A percentile compares a stretch with the other conserved stretches of the same genome.
Evolutionary conservation across 139 green algal species (phyloP).

Genomic region (Closterium sp.): DNA sequence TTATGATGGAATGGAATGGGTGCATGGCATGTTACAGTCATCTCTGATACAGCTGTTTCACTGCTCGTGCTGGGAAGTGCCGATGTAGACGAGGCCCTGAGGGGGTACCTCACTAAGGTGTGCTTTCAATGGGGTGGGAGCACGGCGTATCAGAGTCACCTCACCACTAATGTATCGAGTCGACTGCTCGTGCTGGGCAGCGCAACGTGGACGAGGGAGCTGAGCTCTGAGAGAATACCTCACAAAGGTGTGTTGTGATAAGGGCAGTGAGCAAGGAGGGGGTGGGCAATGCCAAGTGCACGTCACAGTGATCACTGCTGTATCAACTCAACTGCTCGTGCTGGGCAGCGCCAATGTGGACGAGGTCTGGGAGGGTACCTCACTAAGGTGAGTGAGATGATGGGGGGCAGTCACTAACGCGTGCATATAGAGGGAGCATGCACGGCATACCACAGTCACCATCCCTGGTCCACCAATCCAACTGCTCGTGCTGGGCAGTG

Average conservation of each 20-base stretch:
- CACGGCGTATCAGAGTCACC: no score
- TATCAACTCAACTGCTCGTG: slow-evolving; percentile 73
- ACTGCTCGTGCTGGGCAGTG: slow-evolving; percentile 87
- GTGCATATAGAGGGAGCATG: no score
- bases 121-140: background rate
- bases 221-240: slow-evolving; percentile 67
- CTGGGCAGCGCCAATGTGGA: slow-evolving; percentile 95
- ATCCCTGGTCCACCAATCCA: no score
- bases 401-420: slow-evolving; percentile 61
- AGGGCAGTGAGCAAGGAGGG: no score
- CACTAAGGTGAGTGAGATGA: slow-evolving; percentile 53
- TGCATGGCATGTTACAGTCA: no score
- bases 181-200: slow-evolving; percentile 86
- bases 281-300: no score
- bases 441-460: no score
- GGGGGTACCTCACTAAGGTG: slow-evolving; percentile 60
- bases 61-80: slow-evolving; percentile 90
- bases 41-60: no score
- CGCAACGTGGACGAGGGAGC: slow-evolving; percentile 98
- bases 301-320: background rate
- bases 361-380: slow-evolving; percentile 75
- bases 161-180: no score
- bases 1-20: no score
- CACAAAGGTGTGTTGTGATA: slow-evolving; percentile 40
- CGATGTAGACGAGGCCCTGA: slow-evolving; percentile 95